Percentiles rank a stretch among this genome's conserved stretches.
phyloP scores from a whole-genome alignment of 441 rosid species.

The Manihot esculenta region DNA sequence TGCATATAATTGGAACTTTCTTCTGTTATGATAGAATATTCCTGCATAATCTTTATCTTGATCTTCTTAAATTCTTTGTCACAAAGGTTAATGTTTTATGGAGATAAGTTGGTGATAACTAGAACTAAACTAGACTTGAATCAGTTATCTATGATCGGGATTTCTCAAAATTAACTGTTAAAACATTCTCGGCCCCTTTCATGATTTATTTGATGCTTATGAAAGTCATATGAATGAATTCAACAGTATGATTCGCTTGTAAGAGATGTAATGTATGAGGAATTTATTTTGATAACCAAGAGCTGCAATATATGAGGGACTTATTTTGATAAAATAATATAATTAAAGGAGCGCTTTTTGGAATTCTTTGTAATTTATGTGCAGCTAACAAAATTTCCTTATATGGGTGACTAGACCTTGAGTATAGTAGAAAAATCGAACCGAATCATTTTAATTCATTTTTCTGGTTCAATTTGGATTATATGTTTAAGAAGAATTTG shows the following conservation, averaged over 20 bases:
- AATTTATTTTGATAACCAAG: too few species aligned
- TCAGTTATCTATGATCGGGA: neutral
- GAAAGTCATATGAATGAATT: neutral
- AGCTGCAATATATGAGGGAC: too few species aligned
- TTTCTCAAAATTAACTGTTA: neutral
- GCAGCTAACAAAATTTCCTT: too few species aligned
- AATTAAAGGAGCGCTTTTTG: neutral
- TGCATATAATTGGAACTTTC: neutral
- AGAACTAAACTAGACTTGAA: neutral
- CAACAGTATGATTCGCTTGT: neutral
- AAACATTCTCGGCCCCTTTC: neutral
- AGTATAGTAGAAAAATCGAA: too few species aligned
- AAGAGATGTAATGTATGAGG: neutral
- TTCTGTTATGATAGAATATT: neutral
- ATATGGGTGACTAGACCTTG: too few species aligned
- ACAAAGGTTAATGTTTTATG: neutral
- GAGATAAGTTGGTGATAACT: neutral
- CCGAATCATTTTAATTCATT: too few species aligned
- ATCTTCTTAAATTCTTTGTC: neutral
- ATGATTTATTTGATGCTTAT: neutral
- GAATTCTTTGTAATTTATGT: neutral
- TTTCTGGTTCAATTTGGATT: too few species aligned
- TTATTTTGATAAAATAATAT: neutral
- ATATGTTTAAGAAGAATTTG: too few species aligned
- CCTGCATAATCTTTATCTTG: neutral